Evolutionary conservation across 495 filamentous ascomycete species (phyloP).

Genomic region (Cercophora newfieldiana): DNA sequence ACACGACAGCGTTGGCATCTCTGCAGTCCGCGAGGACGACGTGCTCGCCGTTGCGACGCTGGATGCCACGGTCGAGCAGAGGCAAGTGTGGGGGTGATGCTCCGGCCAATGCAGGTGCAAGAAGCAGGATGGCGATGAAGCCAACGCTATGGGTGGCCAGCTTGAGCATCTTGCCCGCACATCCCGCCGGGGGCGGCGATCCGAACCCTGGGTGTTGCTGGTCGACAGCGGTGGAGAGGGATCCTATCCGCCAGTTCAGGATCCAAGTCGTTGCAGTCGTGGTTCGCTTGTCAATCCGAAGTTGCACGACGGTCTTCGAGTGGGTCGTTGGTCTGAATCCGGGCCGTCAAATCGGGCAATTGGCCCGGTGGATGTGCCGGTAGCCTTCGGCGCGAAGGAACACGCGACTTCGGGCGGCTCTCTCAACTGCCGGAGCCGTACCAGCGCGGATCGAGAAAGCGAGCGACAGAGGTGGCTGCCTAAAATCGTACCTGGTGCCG

Average conservation of each 20-base stretch:
- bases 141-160: not conserved
- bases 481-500: not conserved
- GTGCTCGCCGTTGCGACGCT: constrained; percentile 23
- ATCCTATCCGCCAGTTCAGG: too few relatives aligned
- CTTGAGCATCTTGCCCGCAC: not conserved
- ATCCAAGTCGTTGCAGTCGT: not conserved
- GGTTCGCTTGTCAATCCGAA: too few relatives aligned
- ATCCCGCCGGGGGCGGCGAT: not conserved
- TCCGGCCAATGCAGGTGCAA: not conserved
- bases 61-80: not conserved
- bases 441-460: not conserved
- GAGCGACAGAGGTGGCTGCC: not conserved
- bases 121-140: not conserved
- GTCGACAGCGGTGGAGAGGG: too few relatives aligned
- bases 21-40: constrained; percentile 37
- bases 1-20: constrained; percentile 20
- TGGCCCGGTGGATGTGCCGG: not conserved
- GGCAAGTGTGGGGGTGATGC: not conserved
- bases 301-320: not conserved
- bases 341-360: not conserved
- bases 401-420: not conserved
- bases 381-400: not conserved
- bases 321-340: not conserved
- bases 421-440: not conserved
- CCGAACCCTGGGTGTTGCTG: too few relatives aligned